These are phyloP conservation scores for Globisporangium perplexum DNA, from an alignment of 352 stramenopile species.

Conservation along the genomic window DNA sequence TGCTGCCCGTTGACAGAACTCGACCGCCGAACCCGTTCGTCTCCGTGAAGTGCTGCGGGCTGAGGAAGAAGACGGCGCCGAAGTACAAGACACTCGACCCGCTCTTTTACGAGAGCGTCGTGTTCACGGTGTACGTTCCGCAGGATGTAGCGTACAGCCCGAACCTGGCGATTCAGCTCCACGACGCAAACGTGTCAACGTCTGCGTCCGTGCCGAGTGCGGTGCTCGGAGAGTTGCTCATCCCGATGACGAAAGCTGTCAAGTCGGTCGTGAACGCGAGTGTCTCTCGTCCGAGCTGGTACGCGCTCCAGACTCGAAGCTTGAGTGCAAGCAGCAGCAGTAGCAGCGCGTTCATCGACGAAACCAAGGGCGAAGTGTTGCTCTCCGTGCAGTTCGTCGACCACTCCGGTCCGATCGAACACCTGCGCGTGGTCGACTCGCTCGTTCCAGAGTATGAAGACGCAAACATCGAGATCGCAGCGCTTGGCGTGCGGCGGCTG, in stretches of 20 bases:
- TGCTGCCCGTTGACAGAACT: slow-evolving; percentile 38
- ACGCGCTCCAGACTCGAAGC: slow-evolving; percentile 21
- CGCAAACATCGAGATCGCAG: slow-evolving; percentile 57
- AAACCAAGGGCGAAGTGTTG: slow-evolving; percentile 38
- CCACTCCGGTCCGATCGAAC: slow-evolving; percentile 24
- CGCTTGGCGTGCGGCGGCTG: slow-evolving; percentile 56
- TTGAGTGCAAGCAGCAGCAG: slow-evolving; percentile 7
- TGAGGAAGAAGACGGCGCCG: slow-evolving; percentile 40
- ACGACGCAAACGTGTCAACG: slow-evolving; percentile 40
- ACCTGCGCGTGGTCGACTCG: slow-evolving; percentile 17
- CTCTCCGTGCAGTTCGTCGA: slow-evolving; percentile 67
- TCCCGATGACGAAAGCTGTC: slow-evolving; percentile 41
- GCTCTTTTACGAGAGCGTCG: slow-evolving; percentile 77
- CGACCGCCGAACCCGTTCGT: slow-evolving; percentile 71
- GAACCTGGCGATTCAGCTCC: slow-evolving; percentile 66
- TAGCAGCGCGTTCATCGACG: slow-evolving; percentile 21
- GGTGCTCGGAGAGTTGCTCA: slow-evolving; percentile 38
- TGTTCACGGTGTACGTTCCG: slow-evolving; percentile 50
- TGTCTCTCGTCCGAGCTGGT: slow-evolving; percentile 49
- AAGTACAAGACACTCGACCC: slow-evolving; percentile 61
- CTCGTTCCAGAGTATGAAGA: slow-evolving; percentile 49
- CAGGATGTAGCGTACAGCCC: slow-evolving; percentile 51
- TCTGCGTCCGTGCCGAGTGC: slow-evolving; percentile 10
- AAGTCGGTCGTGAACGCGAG: slow-evolving; percentile 34
- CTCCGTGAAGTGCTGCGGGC: slow-evolving; percentile 63